Conservation (phyloP, 2,329 filamentous ascomycete genomes). For the Plectosphaerella plurivora region DNA sequence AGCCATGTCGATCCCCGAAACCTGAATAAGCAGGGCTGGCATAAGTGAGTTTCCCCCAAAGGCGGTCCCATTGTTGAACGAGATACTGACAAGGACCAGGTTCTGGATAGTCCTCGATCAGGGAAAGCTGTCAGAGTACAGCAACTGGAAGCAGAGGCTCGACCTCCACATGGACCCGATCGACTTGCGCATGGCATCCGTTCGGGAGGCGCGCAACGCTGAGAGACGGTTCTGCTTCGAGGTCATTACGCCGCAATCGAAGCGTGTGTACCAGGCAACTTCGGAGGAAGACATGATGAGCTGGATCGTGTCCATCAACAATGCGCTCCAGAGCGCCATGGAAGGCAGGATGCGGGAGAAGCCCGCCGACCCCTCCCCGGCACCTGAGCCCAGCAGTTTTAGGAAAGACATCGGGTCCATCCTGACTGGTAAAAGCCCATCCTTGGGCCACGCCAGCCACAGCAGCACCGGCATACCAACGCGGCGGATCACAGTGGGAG, state of each 20-base stretch:
- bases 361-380: constrained; percentile 31
- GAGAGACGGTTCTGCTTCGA: constrained; percentile 97
- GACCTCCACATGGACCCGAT: constrained; percentile 98
- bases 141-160: constrained; percentile 97
- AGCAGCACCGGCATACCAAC: constrained; percentile 55
- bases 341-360: constrained; percentile 68
- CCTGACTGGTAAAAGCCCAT: constrained; percentile 85
- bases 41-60: constrained; percentile 67
- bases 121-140: constrained; percentile 95
- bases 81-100: constrained; percentile 37
- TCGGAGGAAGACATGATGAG: constrained; percentile 97
- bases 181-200: constrained; percentile 93
- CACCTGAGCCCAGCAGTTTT: constrained; percentile 50
- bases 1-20: constrained; percentile 94
- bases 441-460: constrained; percentile 51
- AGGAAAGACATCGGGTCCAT: constrained; percentile 89
- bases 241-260: constrained; percentile 94
- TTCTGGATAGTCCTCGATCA: constrained; percentile 99
- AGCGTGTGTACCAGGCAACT: constrained; percentile 93
- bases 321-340: constrained; percentile 91
- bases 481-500: constrained; percentile 87
- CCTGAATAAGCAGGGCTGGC: constrained; percentile 96
- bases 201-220: constrained; percentile 89
- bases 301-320: constrained; percentile 96
- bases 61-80: background rate